Evolutionary conservation across 768 basidiomycete genomes (phyloP).

Genomic region (Termitomyces bulborhizus): DNA sequence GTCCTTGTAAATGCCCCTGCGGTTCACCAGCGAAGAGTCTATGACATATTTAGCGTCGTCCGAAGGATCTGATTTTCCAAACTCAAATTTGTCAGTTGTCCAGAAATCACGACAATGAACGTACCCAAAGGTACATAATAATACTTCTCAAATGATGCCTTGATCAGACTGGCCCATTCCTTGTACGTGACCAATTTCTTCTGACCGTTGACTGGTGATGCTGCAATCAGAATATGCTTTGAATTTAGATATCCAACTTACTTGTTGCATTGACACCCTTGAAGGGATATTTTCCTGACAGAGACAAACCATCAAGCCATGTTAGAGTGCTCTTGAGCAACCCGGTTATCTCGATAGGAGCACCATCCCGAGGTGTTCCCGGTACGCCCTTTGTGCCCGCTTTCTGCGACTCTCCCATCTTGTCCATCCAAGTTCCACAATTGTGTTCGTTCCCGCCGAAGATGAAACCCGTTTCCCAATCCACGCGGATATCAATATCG

Average conservation of each 20-base stretch:
- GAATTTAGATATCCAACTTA: conserved; percentile 30
- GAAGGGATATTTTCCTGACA: conserved; percentile 74
- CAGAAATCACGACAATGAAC: conserved; percentile 14
- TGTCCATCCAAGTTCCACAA: conserved; percentile 98
- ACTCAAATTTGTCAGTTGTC: conserved; percentile 2
- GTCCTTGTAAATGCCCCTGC: conserved; percentile 98
- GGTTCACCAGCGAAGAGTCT: conserved; percentile 66
- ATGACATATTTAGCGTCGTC: conserved; percentile 71
- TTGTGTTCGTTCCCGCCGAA: conserved; percentile 81
- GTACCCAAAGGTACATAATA: conserved; percentile 85
- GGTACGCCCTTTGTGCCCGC: conserved; percentile 94
- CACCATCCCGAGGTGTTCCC: conserved; percentile 95
- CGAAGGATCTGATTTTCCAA: conserved; percentile 44
- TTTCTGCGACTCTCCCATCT: conserved; percentile 91
- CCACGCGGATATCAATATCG: conserved; percentile 88
- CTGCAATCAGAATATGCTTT: not conserved
- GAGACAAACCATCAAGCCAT: conserved; percentile 74
- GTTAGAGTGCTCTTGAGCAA: conserved; percentile 87
- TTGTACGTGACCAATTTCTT: conserved; percentile 74
- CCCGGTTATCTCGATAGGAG: conserved; percentile 94
- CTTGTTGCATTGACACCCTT: conserved; percentile 78
- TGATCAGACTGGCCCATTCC: conserved; percentile 85
- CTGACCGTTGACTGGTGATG: conserved; percentile 58
- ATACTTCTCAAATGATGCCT: conserved; percentile 79
- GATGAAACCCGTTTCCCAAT: conserved; percentile 91